phyloP scores from a whole-genome alignment of 768 basidiomycete genomes.

The Kwoniella bestiolae region DNA sequence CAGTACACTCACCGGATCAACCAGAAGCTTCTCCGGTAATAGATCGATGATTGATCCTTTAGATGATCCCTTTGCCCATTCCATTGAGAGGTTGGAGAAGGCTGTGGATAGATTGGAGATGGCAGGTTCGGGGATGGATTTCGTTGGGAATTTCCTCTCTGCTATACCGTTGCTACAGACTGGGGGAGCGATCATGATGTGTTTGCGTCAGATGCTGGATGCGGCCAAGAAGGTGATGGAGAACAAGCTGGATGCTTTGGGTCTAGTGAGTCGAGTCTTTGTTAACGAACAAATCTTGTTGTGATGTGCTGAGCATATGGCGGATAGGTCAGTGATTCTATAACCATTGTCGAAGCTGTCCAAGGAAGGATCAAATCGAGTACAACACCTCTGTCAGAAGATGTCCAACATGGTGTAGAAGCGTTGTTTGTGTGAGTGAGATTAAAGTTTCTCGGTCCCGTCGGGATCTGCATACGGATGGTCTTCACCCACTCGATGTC shows the following conservation, averaged over 20 bases:
- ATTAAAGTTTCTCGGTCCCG: background rate
- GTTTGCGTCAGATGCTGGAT: slow-evolving; percentile 5
- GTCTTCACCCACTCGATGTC: too few species aligned
- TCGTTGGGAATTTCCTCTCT: slow-evolving; percentile 4
- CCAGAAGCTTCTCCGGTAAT: background rate
- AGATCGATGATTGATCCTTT: background rate
- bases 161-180: slow-evolving; percentile 4
- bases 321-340: slow-evolving; percentile 14
- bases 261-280: slow-evolving; percentile 14
- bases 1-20: background rate
- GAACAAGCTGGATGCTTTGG: slow-evolving; percentile 13
- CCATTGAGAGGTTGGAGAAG: slow-evolving; percentile 11
- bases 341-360: slow-evolving; percentile 16
- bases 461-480: too few species aligned
- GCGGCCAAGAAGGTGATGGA: slow-evolving; percentile 4
- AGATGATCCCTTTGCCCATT: background rate
- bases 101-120: background rate
- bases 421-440: slow-evolving; percentile 7
- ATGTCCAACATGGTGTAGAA: slow-evolving; percentile 4
- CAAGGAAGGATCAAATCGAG: background rate
- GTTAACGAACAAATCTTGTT: background rate
- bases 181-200: slow-evolving; percentile 2
- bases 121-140: background rate
- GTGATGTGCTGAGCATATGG: background rate
- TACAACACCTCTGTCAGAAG: background rate